phyloP scores from a whole-genome alignment of 1,284 basidiomycete species.

The Schizophyllum commune region DNA sequence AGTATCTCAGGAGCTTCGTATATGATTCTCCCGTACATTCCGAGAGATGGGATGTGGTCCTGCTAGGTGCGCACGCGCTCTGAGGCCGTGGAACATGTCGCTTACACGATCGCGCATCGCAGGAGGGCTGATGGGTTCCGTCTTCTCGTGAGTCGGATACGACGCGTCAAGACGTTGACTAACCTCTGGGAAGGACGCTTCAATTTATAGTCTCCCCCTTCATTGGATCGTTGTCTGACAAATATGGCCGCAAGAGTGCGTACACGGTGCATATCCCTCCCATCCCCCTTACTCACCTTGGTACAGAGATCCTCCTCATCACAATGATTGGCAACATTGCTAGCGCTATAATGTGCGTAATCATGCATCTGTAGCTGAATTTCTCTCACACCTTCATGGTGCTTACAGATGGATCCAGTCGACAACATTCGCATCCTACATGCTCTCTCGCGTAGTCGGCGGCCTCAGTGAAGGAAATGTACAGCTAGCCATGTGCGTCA shows the following conservation, averaged over 20 bases:
- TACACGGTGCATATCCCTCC: not conserved
- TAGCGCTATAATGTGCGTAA: constrained; percentile 73
- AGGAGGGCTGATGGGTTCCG: constrained; percentile 83
- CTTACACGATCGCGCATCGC: constrained; percentile 9
- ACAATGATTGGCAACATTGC: constrained; percentile 91
- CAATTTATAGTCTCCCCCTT: constrained; percentile 83
- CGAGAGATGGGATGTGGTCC: constrained; percentile 75
- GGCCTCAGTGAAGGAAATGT: constrained; percentile 87
- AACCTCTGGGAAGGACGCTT: constrained; percentile 47
- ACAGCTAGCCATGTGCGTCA: constrained; percentile 67
- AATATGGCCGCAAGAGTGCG: constrained; percentile 71
- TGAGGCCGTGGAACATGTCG: not conserved
- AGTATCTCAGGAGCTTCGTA: constrained; percentile 52
- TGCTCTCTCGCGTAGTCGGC: constrained; percentile 83
- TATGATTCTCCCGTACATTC: constrained; percentile 55
- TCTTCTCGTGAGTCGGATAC: constrained; percentile 65
- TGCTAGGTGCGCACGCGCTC: constrained; percentile 43
- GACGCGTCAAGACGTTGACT: not conserved
- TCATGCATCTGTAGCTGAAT: not conserved
- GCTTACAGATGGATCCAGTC: constrained; percentile 78
- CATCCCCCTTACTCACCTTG: not conserved
- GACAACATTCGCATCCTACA: constrained; percentile 79
- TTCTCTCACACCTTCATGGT: too few relatives aligned
- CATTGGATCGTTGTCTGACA: constrained; percentile 79
- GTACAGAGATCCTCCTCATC: constrained; percentile 47